phyloP scores from a whole-genome alignment of 306 rosid species.

The Rubus parviflorus region DNA sequence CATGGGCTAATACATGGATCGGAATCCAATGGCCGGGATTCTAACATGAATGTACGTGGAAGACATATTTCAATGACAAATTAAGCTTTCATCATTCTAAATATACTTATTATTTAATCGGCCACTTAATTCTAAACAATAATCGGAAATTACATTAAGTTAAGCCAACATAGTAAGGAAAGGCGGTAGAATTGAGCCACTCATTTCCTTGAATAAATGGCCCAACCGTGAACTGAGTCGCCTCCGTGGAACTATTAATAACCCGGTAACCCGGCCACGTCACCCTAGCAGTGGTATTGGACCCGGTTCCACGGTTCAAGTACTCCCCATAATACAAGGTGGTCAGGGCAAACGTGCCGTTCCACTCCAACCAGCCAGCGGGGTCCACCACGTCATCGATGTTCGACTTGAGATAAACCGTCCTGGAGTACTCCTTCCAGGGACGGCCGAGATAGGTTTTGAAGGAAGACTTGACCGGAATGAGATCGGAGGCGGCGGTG shows the following conservation, averaged over 20 bases:
- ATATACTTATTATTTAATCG: neutral
- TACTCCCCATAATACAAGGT: constrained; percentile 84
- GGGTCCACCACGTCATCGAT: constrained; percentile 65
- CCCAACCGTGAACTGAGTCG: constrained; percentile 56
- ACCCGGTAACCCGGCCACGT: constrained; percentile 84
- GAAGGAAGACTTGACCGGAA: constrained; percentile 48
- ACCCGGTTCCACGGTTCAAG: constrained; percentile 63
- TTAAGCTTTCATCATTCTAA: too few relatives aligned
- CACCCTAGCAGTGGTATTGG: constrained; percentile 57
- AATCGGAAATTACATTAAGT: too few relatives aligned
- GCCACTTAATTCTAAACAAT: neutral
- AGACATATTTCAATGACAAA: neutral
- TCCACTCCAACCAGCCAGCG: constrained; percentile 80
- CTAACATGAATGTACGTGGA: neutral
- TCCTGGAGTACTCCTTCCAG: constrained; percentile 76
- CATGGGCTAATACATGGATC: neutral
- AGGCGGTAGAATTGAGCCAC: constrained; percentile 59
- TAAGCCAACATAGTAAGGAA: constrained; percentile 50
- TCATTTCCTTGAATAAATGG: constrained; percentile 55
- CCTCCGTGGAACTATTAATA: constrained; percentile 53
- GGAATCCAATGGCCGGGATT: neutral
- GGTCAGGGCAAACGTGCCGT: constrained; percentile 60
- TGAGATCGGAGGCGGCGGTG: constrained; percentile 61
- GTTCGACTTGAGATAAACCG: constrained; percentile 49
- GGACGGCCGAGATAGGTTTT: constrained; percentile 72